A percentile compares a stretch with the other conserved stretches of the same genome.
These are phyloP conservation scores for Eustoma russellianum DNA, from an alignment of 257 asterid species.

Conservation along the genomic window DNA sequence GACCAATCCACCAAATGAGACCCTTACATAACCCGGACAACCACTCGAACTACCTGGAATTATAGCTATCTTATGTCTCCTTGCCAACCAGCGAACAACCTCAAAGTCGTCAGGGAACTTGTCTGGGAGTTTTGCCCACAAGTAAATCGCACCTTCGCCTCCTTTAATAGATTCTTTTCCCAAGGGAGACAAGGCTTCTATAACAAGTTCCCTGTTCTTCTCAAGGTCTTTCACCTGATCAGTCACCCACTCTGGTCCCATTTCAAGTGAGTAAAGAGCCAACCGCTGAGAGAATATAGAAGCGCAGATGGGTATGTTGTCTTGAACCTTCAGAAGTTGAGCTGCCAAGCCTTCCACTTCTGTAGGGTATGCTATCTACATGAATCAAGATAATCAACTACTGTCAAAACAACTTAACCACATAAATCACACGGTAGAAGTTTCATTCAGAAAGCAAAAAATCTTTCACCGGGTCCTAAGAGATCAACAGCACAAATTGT, in stretches of 20 bases:
- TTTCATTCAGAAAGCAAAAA: too few species aligned
- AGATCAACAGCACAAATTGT: too few species aligned
- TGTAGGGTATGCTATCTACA: constrained; percentile 90
- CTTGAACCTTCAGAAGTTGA: constrained; percentile 88
- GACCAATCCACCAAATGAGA: constrained; percentile 70
- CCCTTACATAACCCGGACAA: constrained; percentile 62
- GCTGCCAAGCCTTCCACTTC: constrained; percentile 64
- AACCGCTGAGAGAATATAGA: constrained; percentile 67
- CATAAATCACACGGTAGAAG: too few species aligned
- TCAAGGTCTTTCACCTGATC: constrained; percentile 59
- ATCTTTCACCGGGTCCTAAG: too few species aligned
- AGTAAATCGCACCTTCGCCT: constrained; percentile 92
- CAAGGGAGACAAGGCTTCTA: constrained; percentile 68
- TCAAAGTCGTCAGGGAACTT: constrained; percentile 42
- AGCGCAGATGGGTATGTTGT: constrained; percentile 96
- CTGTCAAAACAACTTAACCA: not conserved
- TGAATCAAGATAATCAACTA: not conserved
- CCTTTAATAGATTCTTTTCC: constrained; percentile 77
- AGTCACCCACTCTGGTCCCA: constrained; percentile 87
- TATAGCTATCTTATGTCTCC: constrained; percentile 53
- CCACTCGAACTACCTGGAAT: constrained; percentile 80
- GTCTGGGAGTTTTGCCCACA: constrained; percentile 92
- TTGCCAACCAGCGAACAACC: constrained; percentile 78
- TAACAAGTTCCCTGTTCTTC: constrained; percentile 50
- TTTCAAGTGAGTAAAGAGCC: constrained; percentile 68